Conservation (phyloP, 148 eudicot species). For the Fallopia convolvulus region DNA sequence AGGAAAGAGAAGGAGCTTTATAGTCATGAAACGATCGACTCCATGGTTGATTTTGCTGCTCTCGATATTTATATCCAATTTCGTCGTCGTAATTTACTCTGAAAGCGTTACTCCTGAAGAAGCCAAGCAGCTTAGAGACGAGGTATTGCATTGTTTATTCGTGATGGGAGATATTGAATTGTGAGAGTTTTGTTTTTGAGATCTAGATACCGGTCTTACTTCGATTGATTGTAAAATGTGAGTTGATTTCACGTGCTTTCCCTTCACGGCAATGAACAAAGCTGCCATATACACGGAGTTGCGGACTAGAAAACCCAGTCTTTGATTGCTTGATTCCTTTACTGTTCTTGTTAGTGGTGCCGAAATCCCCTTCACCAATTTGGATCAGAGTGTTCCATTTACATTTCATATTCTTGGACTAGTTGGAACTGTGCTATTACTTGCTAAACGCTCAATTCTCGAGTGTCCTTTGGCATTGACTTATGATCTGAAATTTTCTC, state of each 20-base stretch:
- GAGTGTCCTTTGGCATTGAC: not conserved
- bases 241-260: not conserved
- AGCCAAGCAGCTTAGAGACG: constrained; percentile 78
- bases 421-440: not conserved
- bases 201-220: not conserved
- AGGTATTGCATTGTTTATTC: constrained; percentile 34
- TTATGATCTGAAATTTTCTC: not conserved
- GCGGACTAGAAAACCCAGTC: not conserved
- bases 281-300: not conserved
- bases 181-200: not conserved
- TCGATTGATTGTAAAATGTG: not conserved
- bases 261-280: not conserved
- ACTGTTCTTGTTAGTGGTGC: not conserved
- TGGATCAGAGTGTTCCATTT: not conserved
- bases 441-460: not conserved
- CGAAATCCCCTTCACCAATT: not conserved
- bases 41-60: constrained; percentile 15
- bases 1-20: not conserved
- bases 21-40: constrained; percentile 22
- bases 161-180: not conserved
- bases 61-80: constrained; percentile 23
- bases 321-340: constrained; percentile 6
- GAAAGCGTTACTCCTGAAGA: constrained; percentile 69
- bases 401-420: not conserved
- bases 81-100: constrained; percentile 29